A percentile compares a stretch with the other conserved stretches of the same genome.
These are phyloP conservation scores for Isoetes taiwanensis DNA, from an alignment of 75 land plant genomes.

Conservation along the genomic window DNA sequence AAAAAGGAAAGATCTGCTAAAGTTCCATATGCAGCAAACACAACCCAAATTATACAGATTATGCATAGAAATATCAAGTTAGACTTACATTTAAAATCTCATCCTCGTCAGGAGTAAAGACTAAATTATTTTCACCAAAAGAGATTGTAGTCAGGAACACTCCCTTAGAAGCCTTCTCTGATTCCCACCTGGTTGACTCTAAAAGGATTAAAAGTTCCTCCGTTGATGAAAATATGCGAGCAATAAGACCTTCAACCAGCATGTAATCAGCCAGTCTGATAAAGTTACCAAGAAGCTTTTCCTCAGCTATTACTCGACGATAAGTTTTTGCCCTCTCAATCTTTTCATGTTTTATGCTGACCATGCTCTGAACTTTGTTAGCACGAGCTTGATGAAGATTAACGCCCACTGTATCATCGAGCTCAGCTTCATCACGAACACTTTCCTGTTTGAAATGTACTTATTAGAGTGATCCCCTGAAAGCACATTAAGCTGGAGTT, in stretches of 20 bases:
- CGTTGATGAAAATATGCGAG: conserved; percentile 12
- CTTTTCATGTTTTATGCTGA: conserved; percentile 29
- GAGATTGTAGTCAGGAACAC: conserved; percentile 21
- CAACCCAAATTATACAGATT: not conserved
- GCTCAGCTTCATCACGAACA: conserved; percentile 25
- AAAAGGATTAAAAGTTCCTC: conserved; percentile 21
- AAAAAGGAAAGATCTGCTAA: not conserved
- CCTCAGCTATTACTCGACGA: conserved; percentile 30
- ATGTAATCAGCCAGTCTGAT: conserved; percentile 25
- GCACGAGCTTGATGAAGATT: conserved; percentile 24
- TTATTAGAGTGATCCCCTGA: not conserved
- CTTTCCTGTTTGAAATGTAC: conserved; percentile 18
- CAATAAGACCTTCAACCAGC: conserved; percentile 21
- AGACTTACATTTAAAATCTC: conserved; percentile 15
- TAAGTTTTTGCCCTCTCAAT: conserved; percentile 34
- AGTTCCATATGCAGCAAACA: not conserved
- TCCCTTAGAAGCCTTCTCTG: conserved; percentile 26
- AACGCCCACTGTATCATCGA: conserved; percentile 25
- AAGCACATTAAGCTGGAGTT: too few relatives aligned
- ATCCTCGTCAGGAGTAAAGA: conserved; percentile 23
- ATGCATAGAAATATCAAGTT: not conserved
- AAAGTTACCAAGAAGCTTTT: conserved; percentile 23
- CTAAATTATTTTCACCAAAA: conserved; percentile 11
- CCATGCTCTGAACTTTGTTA: conserved; percentile 28
- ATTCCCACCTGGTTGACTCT: conserved; percentile 11